Evolutionary conservation across 2,329 filamentous ascomycete species (phyloP).

Genomic region (Chalaropsis thielavioides): DNA sequence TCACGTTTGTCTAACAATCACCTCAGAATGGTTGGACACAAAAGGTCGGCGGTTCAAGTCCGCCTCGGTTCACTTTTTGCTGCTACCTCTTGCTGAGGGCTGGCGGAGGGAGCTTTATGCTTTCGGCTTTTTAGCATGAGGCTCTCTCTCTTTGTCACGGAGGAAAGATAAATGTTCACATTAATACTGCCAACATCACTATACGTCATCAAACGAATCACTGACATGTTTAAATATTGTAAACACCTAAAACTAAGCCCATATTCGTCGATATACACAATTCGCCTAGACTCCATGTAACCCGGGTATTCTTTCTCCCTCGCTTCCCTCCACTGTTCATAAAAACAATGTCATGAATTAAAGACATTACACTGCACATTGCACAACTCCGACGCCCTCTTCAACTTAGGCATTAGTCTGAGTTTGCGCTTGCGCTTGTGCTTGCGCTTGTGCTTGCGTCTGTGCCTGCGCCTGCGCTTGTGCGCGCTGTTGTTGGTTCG

Average conservation of each 20-base stretch:
- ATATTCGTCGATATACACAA: background rate
- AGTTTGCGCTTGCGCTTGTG: background rate
- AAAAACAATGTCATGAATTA: background rate
- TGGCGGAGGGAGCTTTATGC: no score
- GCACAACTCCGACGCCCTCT: no score
- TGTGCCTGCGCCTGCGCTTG: background rate
- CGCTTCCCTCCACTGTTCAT: background rate
- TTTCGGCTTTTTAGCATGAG: no score
- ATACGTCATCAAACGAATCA: no score
- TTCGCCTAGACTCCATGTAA: background rate
- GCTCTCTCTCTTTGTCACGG: no score
- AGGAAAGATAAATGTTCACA: no score
- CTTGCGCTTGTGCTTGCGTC: background rate
- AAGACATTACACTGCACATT: background rate
- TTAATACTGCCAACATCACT: no score
- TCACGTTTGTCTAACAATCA: no score
- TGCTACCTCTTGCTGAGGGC: no score
- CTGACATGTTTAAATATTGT: background rate
- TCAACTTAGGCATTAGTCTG: background rate
- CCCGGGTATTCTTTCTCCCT: background rate
- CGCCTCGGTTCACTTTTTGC: no score
- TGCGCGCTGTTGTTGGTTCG: slow-evolving; percentile 2
- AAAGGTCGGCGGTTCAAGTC: no score
- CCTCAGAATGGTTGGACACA: no score
- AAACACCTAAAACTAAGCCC: background rate